Base-by-base conservation (phyloP, 208 protist genomes). In the Trypanosoma grayi region DNA sequence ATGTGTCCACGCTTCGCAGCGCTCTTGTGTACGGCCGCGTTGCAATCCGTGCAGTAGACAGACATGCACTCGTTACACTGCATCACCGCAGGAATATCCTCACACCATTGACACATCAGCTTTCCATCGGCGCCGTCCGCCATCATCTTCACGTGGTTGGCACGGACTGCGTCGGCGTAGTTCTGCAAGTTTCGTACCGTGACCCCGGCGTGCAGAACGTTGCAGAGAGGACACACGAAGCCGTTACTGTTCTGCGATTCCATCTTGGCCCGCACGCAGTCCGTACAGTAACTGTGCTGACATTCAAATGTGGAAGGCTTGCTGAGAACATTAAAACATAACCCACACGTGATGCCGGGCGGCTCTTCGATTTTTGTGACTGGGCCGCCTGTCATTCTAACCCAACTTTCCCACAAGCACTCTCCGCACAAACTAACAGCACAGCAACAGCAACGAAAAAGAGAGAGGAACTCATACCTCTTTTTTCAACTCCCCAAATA, bases 91-190 rank as follows among this genome's bases (percentile, higher is more conserved):
- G 56, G 11, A 6, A 54, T 67, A 4, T 69, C 62, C 37, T 94
- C 82, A 56, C 87, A 94, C 87, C 87, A 94, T 63, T 94, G 81
- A 57, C 87, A 94, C 54, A 67, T 44, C 14, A 47, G 66, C 10
- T 63, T 59, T n/a, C 59, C 63, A 47, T 75, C 70, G 0, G 36
- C 56, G 4, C 78, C 87, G 0, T 66, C 51, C 0, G 71, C 58
- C 0, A 87, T 70, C 18, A 52, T 18, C 16, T 79, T 57, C 8
- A 93, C 77, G 60, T 85, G 76, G n/a, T 14, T 65, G 5, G 69
- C 79, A 6, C 87, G 59, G 14, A 67, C 59, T 11, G 46, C 53
- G 51, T 93, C 75, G 8, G 62, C 37, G 50, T 75, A 85, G 22
- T 63, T 40, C 2, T 43, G 45, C 13, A 93, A 41, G 24, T 73